phyloP scores from a whole-genome alignment of 345 rosid genomes.

The Geranium rotundifolium region DNA sequence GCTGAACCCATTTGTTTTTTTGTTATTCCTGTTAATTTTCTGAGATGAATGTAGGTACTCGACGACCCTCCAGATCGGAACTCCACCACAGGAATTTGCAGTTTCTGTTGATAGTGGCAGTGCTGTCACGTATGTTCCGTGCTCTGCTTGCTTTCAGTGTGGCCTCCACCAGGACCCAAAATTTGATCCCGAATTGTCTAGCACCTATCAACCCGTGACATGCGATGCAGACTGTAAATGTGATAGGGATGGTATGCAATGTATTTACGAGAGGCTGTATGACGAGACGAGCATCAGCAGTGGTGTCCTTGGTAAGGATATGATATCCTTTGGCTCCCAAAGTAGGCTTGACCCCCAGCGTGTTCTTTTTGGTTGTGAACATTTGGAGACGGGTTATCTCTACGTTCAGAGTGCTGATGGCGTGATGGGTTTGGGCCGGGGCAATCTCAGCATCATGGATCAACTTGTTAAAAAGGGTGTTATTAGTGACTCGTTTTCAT shows the following conservation, averaged over 20 bases:
- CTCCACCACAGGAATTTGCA: slow-evolving; percentile 89
- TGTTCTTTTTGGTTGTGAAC: slow-evolving; percentile 85
- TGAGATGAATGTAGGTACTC: slow-evolving; percentile 41
- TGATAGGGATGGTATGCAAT: slow-evolving; percentile 42
- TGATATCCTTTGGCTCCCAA: slow-evolving; percentile 66
- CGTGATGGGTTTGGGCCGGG: slow-evolving; percentile 86
- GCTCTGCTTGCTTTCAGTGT: slow-evolving; percentile 67
- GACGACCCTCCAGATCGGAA: slow-evolving; percentile 87
- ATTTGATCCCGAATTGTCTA: slow-evolving; percentile 67
- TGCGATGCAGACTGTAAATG: slow-evolving; percentile 78
- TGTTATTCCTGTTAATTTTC: slow-evolving; percentile 3
- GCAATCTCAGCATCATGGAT: slow-evolving; percentile 82
- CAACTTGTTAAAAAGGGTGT: slow-evolving; percentile 78
- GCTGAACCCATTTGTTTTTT: neutral
- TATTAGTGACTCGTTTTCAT: slow-evolving; percentile 74
- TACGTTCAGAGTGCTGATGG: slow-evolving; percentile 91
- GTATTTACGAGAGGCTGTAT: slow-evolving; percentile 76
- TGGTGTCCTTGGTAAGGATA: slow-evolving; percentile 78
- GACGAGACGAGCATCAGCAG: slow-evolving; percentile 88
- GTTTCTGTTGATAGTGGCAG: slow-evolving; percentile 87
- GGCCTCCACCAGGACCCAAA: slow-evolving; percentile 90
- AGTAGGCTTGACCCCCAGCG: slow-evolving; percentile 67
- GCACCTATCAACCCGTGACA: slow-evolving; percentile 59
- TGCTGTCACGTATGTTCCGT: slow-evolving; percentile 85
- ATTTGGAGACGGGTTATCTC: slow-evolving; percentile 78